Base-by-base conservation (phyloP, 495 filamentous ascomycete genomes). In the Immersiella caudata region DNA sequence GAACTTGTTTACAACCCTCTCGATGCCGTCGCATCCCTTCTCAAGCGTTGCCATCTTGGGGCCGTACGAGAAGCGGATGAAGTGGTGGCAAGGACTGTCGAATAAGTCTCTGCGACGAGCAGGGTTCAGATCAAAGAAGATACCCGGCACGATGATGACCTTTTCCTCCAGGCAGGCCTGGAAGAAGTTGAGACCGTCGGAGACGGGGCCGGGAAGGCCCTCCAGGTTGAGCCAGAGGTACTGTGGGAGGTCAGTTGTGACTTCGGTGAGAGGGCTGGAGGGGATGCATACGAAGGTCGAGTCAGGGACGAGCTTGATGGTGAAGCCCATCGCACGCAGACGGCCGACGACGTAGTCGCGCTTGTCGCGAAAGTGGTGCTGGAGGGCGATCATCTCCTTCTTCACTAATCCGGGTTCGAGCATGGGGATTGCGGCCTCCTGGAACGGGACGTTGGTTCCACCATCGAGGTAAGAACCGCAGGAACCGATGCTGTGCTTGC, bases 401-500 rank as follows among this genome's bases (percentile, higher is more conserved):
- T 85, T 84, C 22, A 97, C 94, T 21, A 91, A 85, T 4, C 79
- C 75, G 0, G 94, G 94, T 67, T 96, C 91, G 12, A 98, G 88
- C 92, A 98, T 96, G 1, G 89, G 86, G 60, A 98, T 86, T 9
- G 94, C 93, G 29, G 94, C 94, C 76, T 97, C 90, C 77, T 97
- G 94, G 86, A 98, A 97, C 24, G 94, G 93, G 5, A 91, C 93
- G 74, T 96, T 97, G 73, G 93, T 91, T 67, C 94, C 94, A 65
- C 94, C 94, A 73, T 97, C 94, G n/a, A 98, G 89, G 82, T 97
- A 98, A 2, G 89, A 92, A 35, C 94, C 94, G 71, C 94, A 96
- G 40, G 90, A 93, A 65, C 93, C 93, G 67, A 98, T 93, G 22
- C 81, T 84, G 25, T 0, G 33, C n/a, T 25, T 54, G 26, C 22